Base-by-base conservation (phyloP, 2,329 filamentous ascomycete genomes). In the Xylaria sp. region DNA sequence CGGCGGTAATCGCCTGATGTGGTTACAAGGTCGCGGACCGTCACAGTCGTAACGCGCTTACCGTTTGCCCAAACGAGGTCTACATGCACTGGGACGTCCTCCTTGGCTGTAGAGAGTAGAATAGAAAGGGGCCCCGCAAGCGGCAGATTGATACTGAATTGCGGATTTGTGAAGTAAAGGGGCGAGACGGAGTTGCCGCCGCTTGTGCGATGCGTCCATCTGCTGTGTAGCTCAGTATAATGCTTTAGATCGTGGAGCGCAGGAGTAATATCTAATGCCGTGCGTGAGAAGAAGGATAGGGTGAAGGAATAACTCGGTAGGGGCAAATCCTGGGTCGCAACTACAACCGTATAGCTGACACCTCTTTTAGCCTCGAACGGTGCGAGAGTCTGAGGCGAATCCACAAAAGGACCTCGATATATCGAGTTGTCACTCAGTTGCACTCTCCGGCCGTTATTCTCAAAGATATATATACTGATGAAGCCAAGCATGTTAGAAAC, bases 1-100 rank as follows among this genome's bases (percentile, higher is more conserved):
- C 91, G 90, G 58, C 92, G 90, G 80, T 99, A 98, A 74, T 97
- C 94, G n/a, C 93, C 93, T 41, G 93, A 97, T 65, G 93, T 91
- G 25, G 88, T 88, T 28, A 97, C 87, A 48, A 98, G 89, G 77
- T 98, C 94, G 73, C 92, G 90, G 72, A 89, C 85, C 58, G 90
- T 87, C 18, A 97, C 86, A 25, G 88, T 83, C 20, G 89, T 87
- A 1, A 96, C 87, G 48, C 94, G 89, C 73, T 90, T 87, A 12
- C 94, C 92, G 54, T 88, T 82, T 4, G 91, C 92, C 87, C 93
- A 94, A 44, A 97, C 89, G 2, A 98, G 82, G 75, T 95, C 95
- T 63, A 97, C 87, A 77, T 98, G 94, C 1, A 97, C 88, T 18
- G 94, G 91, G 23, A 95, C 82, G 58, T 93, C 89, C 44, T 86